Evolutionary conservation across 805 yeast genomes (phyloP), one percentile per base, ranked within the genome.

Genomic region (Cyberlindnera veronae): DNA sequence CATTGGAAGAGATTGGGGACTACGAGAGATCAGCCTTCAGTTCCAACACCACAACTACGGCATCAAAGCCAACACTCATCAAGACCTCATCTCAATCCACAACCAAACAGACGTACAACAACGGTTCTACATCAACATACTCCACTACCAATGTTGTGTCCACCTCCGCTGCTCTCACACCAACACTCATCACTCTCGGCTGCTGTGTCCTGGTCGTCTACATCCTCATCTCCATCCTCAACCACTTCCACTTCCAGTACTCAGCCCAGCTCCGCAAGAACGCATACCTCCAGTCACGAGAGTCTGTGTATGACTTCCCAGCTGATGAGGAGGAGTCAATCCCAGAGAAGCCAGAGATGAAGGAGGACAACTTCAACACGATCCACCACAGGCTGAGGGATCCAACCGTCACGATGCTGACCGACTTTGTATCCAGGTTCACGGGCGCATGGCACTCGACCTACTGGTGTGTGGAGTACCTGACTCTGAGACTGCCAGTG

Each of bases 181-280:
- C 17, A 4, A 24, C 16, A 7, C 20, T 45, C 14, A 32, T 45
- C 5, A 12, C 18, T 4, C 33, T 45, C 2, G 49, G 49, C 2
- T 34, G 40, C 13, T 39, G 31, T 17, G 32, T 38, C 9, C 21
- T 23, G 2, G 33, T 35, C 10, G 24, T 32, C 7, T 45, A 42
- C 29, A 22, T 42, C 16, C 35, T 42, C 12, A 34, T 45, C 8
- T 19, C 38, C 29, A 16, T 39, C 10, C 18, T 24, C 26, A 41
- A 30, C 10, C 46, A 42, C 27, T 34, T 27, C 16, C 46, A 38
- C 7, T 45, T 45, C 41, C 43, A 34, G 18, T 42, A 34, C 26
- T 20, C 46, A 8, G 16, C 44, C 12, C 34, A 29, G 29, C 20
- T 39, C 6, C 38, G 46, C 23, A 34, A 34, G 26, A 21, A 33